Conservation (phyloP, 2,329 filamentous ascomycete genomes). For the Epichloe sylvatica region DNA sequence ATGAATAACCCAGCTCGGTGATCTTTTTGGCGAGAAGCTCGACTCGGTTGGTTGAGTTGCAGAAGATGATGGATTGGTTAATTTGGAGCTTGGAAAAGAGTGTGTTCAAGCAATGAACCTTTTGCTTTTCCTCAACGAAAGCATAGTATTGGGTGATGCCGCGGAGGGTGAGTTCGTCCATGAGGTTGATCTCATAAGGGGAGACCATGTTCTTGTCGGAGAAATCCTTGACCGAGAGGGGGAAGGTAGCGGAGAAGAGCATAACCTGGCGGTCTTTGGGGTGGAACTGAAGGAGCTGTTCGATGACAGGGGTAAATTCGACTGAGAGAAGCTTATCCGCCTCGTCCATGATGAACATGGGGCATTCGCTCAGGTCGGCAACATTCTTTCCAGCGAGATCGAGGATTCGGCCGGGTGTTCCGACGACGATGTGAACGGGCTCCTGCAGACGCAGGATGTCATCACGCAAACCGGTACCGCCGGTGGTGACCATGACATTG, state of each 20-base stretch:
- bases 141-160: conserved; percentile 99
- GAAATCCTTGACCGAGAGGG: conserved; percentile 91
- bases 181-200: conserved; percentile 97
- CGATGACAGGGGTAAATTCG: conserved; percentile 95
- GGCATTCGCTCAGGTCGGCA: conserved; percentile 87
- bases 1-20: conserved; percentile 96
- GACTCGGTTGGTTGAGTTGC: conserved; percentile 96
- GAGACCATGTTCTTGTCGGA: conserved; percentile 95
- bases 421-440: conserved; percentile 91
- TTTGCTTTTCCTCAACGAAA: conserved; percentile 98
- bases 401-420: conserved; percentile 89
- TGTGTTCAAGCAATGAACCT: conserved; percentile 97
- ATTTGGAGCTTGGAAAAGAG: conserved; percentile 98
- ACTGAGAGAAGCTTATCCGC: conserved; percentile 93
- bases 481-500: conserved; percentile 99
- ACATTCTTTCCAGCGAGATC: conserved; percentile 94
- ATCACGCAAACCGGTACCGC: conserved; percentile 86
- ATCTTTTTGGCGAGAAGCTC: conserved; percentile 98
- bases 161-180: conserved; percentile 95
- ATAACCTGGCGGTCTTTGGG: conserved; percentile 97
- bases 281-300: conserved; percentile 88
- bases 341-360: conserved; percentile 99
- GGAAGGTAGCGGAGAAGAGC: conserved; percentile 98
- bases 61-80: conserved; percentile 99
- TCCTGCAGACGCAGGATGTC: conserved; percentile 93